phyloP scores from a whole-genome alignment of 2,329 filamentous ascomycete species.

The Verticillium klebahnii region DNA sequence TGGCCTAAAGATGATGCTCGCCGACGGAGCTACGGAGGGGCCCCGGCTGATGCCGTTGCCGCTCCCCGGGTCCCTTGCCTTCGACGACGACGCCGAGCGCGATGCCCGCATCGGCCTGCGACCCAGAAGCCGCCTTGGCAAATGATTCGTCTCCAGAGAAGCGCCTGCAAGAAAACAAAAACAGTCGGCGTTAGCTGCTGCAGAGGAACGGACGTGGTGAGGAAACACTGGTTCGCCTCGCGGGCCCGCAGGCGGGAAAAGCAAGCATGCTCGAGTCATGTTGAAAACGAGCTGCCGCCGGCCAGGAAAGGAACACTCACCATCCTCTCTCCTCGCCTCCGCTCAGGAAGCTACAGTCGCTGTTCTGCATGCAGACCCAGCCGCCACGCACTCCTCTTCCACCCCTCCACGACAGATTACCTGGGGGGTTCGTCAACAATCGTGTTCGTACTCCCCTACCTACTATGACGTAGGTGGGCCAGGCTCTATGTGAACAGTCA shows the following conservation, averaged over 20 bases:
- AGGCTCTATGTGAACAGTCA: not conserved
- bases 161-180: slow-evolving; percentile 6
- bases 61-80: slow-evolving; percentile 7
- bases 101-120: slow-evolving; percentile 12
- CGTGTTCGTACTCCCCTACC: not conserved
- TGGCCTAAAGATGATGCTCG: slow-evolving; percentile 11
- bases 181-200: slow-evolving; percentile 6
- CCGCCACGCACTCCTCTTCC: slow-evolving; percentile 65
- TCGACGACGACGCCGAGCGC: slow-evolving; percentile 15
- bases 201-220: not conserved
- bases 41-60: slow-evolving; percentile 1
- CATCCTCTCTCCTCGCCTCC: slow-evolving; percentile 84
- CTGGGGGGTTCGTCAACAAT: slow-evolving; percentile 11
- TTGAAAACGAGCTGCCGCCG: slow-evolving; percentile 2
- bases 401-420: slow-evolving; percentile 43
- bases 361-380: slow-evolving; percentile 77
- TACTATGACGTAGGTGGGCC: slow-evolving; percentile 7
- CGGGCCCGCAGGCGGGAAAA: not conserved
- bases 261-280: slow-evolving; percentile 5
- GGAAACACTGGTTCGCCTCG: not conserved
- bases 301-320: slow-evolving; percentile 41
- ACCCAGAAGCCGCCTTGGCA: slow-evolving; percentile 6
- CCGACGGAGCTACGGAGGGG: slow-evolving; percentile 10
- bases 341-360: slow-evolving; percentile 78
- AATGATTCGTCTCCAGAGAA: slow-evolving; percentile 16